Conservation (phyloP, 345 rosid genomes). For the Linum trigynum region DNA sequence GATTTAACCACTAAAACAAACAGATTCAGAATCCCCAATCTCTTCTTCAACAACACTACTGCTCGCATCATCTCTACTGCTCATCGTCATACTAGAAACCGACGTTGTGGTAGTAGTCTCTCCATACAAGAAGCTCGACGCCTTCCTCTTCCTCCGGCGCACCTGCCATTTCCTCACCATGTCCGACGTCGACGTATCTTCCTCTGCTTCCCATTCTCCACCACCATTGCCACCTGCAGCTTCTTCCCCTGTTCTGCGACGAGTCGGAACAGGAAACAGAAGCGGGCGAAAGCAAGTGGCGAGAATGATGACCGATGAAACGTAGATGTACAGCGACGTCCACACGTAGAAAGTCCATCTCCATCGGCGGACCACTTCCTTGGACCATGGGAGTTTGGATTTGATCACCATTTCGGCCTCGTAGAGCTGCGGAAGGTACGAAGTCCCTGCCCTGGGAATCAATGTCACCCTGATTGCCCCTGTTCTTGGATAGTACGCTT, state of each 20-base stretch:
- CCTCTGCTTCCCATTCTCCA: constrained; percentile 7
- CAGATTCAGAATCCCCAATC: constrained; percentile 37
- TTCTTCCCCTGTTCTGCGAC: neutral
- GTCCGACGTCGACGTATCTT: constrained; percentile 22
- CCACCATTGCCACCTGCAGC: constrained; percentile 3
- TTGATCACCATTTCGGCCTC: constrained; percentile 47
- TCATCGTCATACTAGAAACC: constrained; percentile 22
- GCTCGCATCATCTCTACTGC: constrained; percentile 26
- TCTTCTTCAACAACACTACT: constrained; percentile 21
- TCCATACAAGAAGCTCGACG: constrained; percentile 15
- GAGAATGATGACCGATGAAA: constrained; percentile 25
- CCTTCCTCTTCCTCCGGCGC: constrained; percentile 41
- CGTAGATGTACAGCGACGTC: constrained; percentile 45
- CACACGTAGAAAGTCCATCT: constrained; percentile 67
- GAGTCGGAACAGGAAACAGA: constrained; percentile 24
- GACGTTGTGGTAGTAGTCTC: constrained; percentile 21
- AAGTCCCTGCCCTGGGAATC: constrained; percentile 58
- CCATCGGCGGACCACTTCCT: constrained; percentile 57
- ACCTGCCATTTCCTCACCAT: constrained; percentile 32
- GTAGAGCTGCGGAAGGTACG: constrained; percentile 46
- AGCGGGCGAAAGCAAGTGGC: constrained; percentile 34
- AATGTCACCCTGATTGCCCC: constrained; percentile 42
- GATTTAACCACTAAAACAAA: constrained; percentile 18
- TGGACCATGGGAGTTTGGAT: constrained; percentile 58
- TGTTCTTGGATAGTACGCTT: constrained; percentile 43